These are phyloP conservation scores for Sarcocystis neurona DNA, from an alignment of 169 alveolate species.

Conservation along the genomic window DNA sequence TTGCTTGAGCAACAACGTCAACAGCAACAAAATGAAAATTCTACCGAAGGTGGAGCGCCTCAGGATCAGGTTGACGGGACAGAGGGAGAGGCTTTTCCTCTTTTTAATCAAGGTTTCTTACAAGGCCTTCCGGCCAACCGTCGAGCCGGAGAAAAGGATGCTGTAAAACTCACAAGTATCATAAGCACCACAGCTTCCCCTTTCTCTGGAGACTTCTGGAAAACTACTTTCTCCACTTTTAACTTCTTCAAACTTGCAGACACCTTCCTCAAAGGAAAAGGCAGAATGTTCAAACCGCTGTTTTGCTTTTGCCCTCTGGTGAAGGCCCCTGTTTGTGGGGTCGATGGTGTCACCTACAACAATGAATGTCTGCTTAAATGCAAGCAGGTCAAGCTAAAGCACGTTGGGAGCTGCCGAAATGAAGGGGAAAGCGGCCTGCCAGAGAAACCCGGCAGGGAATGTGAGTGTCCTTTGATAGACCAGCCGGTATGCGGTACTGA, in stretches of 20 bases:
- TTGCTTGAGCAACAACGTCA: neutral
- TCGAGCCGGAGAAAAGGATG: no score
- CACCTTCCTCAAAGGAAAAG: no score
- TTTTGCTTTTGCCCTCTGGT: conserved; percentile 8
- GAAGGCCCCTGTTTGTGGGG: conserved; percentile 25
- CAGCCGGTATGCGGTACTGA: conserved; percentile 60
- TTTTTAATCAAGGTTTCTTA: neutral
- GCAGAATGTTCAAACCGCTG: neutral
- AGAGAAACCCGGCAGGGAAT: neutral
- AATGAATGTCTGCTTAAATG: conserved; percentile 32
- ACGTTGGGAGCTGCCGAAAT: conserved; percentile 7
- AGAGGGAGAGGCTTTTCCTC: neutral
- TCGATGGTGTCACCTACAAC: neutral
- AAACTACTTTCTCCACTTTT: no score
- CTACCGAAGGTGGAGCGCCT: neutral
- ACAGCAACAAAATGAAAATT: neutral
- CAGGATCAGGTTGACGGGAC: neutral
- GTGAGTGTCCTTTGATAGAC: conserved; percentile 45
- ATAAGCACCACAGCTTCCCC: no score
- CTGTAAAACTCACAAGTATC: no score
- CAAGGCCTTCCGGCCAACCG: conserved; percentile 15
- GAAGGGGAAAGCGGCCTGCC: conserved; percentile 4
- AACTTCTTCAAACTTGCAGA: no score
- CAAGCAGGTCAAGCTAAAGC: neutral
- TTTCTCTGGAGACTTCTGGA: no score